Percentiles rank a stretch among this genome's conserved stretches.
phyloP scores from a whole-genome alignment of 306 rosid genomes.

The Castanopsis chinensis region DNA sequence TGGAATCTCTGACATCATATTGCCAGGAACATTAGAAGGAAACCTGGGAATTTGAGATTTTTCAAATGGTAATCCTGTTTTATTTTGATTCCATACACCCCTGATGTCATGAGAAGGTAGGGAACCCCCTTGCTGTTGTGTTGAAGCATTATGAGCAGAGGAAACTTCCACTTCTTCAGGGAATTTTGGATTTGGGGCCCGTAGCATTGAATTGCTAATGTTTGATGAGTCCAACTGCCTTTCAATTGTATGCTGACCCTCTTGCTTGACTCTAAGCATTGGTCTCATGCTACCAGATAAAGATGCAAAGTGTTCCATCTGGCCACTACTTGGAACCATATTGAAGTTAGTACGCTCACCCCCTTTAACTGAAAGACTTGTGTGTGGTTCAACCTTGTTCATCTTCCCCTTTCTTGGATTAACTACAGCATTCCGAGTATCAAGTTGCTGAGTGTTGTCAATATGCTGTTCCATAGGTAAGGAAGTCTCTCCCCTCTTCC shows the following conservation, averaged over 20 bases:
- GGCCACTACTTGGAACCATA: slow-evolving; percentile 43
- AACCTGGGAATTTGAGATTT: slow-evolving; percentile 48
- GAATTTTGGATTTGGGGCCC: slow-evolving; percentile 40
- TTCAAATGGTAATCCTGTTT: slow-evolving; percentile 37
- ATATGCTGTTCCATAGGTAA: slow-evolving; percentile 54
- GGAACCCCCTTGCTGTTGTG: slow-evolving; percentile 47
- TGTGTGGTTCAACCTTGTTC: slow-evolving; percentile 63
- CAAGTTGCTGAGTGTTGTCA: slow-evolving; percentile 65
- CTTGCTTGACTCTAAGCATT: slow-evolving; percentile 52
- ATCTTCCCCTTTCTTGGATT: slow-evolving; percentile 82
- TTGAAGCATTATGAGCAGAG: slow-evolving; percentile 43
- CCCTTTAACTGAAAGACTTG: slow-evolving; percentile 61
- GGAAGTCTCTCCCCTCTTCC: slow-evolving; percentile 87
- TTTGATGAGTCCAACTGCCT: slow-evolving; percentile 46
- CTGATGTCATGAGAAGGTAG: slow-evolving; percentile 28
- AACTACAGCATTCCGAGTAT: slow-evolving; percentile 54
- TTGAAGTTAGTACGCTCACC: slow-evolving; percentile 53
- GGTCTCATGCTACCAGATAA: slow-evolving; percentile 54
- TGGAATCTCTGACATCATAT: slow-evolving; percentile 30
- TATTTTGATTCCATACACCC: slow-evolving; percentile 46
- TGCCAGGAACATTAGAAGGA: slow-evolving; percentile 40
- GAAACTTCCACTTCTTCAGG: slow-evolving; percentile 59
- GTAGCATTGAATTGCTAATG: slow-evolving; percentile 41
- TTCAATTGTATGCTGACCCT: slow-evolving; percentile 46
- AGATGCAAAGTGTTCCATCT: slow-evolving; percentile 41